Evolutionary conservation across 768 basidiomycete species (phyloP).

Genomic region (Lactarius trivialis): DNA sequence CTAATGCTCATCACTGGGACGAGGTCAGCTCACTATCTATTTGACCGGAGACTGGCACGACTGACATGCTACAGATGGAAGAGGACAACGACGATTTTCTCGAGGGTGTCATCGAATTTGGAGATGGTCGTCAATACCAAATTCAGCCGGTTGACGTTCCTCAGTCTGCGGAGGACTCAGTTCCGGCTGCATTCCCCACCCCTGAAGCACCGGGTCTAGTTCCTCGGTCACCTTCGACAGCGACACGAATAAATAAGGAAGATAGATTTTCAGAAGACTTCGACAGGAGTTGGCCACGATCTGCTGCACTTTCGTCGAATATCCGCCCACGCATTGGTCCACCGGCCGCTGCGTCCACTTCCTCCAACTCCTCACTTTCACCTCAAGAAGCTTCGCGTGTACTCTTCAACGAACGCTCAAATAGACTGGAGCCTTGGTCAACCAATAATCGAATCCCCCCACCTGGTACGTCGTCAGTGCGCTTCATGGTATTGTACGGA

Average conservation of each 20-base stretch:
- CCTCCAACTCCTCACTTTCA: conserved; percentile 38
- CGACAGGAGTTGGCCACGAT: conserved; percentile 93
- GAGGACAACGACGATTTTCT: conserved; percentile 91
- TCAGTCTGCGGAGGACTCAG: conserved; percentile 22
- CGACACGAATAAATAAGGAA: conserved; percentile 65
- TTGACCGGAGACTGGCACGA: background rate
- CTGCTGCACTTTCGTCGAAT: conserved; percentile 42
- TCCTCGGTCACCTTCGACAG: conserved; percentile 17
- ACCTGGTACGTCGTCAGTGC: conserved; percentile 25
- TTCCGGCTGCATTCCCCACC: background rate
- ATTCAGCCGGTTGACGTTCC: conserved; percentile 46
- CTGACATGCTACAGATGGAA: conserved; percentile 53
- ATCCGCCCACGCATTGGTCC: conserved; percentile 28
- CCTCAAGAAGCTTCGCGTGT: conserved; percentile 59
- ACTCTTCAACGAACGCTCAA: conserved; percentile 94
- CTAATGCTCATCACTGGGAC: conserved; percentile 96
- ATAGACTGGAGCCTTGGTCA: conserved; percentile 79
- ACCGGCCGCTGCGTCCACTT: conserved; percentile 29
- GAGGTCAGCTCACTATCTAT: conserved; percentile 54
- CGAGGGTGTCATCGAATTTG: conserved; percentile 89
- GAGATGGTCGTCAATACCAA: conserved; percentile 88
- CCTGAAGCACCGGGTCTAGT: background rate
- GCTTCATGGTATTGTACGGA: conserved; percentile 21
- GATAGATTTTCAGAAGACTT: conserved; percentile 92
- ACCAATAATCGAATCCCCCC: conserved; percentile 41